Base-by-base conservation (phyloP, 306 rosid genomes). In the Rosa multiflora region DNA sequence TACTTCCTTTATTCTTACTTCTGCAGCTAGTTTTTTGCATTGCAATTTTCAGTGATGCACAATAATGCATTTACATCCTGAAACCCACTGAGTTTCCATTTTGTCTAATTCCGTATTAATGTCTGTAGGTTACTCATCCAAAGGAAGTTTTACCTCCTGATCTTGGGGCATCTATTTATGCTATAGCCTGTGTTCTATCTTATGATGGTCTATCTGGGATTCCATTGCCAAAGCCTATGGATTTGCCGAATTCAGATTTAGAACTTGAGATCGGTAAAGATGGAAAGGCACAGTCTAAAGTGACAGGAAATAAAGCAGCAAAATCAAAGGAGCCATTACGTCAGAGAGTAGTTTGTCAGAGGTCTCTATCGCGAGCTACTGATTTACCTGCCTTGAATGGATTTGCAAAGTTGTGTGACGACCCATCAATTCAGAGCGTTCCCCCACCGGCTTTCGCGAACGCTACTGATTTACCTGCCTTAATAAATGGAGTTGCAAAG, bases 71-170 rank as follows among this genome's bases (percentile, higher is more conserved):
- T 39, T 46, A 35, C 42, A 35, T 76, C 48, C 42, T 18, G 48
- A 18, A 12, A 56, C 66, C 74, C 21, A 15, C 12, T 8, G 6
- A 10, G 18, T 70, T 15, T 12, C 21, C 15, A 10, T 40, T 64
- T 48, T 32, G 71, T 72, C 73, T 85, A 78, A 89, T 76, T 47
- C 63, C 35, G 52, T 64, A 35, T 4, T 81, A 53, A 8, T 64
- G 73, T 66, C 66, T 88, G 82, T 85, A 95, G 99, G 91, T 91
- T 44, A 86, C 89, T 8, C 84, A 86, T 82, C 91, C 98, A 32
- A 83, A 73, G 73, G 74, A 78, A 61, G 51, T 76, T 76, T 93
- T 93, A 88, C 99, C 99, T 78, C 85, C 93, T 29, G 72, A 77
- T 58, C 88, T 95, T 26, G 86, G 48, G 32, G 88, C 86, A 49